Evolutionary conservation across 352 stramenopile species (phyloP).

Genomic region (Pythium biforme): DNA sequence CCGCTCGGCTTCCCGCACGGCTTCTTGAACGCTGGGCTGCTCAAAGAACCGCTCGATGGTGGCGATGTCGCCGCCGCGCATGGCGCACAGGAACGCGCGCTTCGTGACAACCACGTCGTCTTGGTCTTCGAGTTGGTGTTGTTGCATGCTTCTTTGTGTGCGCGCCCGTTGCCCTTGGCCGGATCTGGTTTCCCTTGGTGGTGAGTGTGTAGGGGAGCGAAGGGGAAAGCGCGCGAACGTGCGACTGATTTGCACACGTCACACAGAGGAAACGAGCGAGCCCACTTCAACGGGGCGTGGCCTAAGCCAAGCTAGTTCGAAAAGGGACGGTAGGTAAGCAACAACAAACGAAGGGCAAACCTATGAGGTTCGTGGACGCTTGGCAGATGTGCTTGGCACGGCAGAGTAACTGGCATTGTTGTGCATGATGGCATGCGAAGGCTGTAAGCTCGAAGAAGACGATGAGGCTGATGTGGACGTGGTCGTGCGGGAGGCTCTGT

Average conservation of each 20-base stretch:
- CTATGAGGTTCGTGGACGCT: slow-evolving; percentile 1
- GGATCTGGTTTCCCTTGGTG: too few species aligned
- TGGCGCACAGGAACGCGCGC: neutral
- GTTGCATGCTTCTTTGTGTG: neutral
- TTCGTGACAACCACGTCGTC: neutral
- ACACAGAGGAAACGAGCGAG: neutral
- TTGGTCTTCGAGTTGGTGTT: neutral
- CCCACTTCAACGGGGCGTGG: neutral
- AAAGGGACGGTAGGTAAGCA: too few species aligned
- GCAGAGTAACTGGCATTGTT: slow-evolving; percentile 11
- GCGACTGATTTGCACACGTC: neutral
- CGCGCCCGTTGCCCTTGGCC: too few species aligned
- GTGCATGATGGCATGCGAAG: neutral
- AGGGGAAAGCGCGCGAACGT: neutral
- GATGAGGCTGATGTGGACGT: neutral
- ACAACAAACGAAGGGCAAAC: too few species aligned
- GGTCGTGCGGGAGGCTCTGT: slow-evolving; percentile 4
- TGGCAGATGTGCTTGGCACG: neutral
- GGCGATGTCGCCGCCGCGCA: neutral
- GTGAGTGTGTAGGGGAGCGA: too few species aligned
- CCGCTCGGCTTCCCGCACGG: neutral
- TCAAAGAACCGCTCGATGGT: slow-evolving; percentile 1
- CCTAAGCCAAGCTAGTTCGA: neutral
- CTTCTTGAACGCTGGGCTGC: neutral
- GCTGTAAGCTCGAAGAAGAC: neutral